Evolutionary conservation across 2,329 filamentous ascomycete species (phyloP), one percentile per base, ranked within the genome.

Genomic region (Fusarium domesticum): DNA sequence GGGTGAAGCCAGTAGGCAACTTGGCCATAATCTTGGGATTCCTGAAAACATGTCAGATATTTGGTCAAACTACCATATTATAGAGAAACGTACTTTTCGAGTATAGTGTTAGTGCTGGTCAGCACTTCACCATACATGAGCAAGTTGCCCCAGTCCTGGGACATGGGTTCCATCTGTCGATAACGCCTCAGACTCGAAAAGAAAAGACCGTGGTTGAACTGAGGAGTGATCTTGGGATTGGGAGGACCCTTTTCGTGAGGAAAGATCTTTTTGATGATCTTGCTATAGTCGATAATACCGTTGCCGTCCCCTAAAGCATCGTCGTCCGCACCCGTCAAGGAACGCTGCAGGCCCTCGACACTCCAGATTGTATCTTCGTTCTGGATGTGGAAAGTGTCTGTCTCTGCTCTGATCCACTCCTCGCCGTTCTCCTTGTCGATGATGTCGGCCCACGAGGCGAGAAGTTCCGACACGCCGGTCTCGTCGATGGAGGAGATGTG

Each of bases 81-180:
- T 4, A 2, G 10, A 18, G 1, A 0, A 3, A 57, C 70, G 52
- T 66, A 87, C 85, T 93, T 96, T 60, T 97, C 93, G 6, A 96
- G 76, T 5, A 97, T 74, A 0, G 91, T 96, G 68, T 92, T 96
- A 19, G 93, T 98, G 64, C 89, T 95, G 3, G 92, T 96, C 14
- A 96, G 77, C 6, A 96, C 89, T 64, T 96, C 89, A 41, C 87
- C 91, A 61, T 97, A 97, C 52, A 97, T 73, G 4, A 98, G 67
- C 39, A 79, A 72, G 39, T 83, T 79, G 5, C 93, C 93, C 74
- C 95, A 97, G 18, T 79, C 70, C 4, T 78, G 71, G 0, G 81
- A 76, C 35, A 80, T 76, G 2, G 77, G 74, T 37, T 78, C 75
- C 5, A 64, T 64, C 19, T 58, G 54, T 40, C 86, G 81, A 61